Percentiles rank a stretch among this genome's conserved stretches.
These are phyloP conservation scores for Phytopythium montanum DNA, from an alignment of 352 stramenopile species.

Conservation along the genomic window DNA sequence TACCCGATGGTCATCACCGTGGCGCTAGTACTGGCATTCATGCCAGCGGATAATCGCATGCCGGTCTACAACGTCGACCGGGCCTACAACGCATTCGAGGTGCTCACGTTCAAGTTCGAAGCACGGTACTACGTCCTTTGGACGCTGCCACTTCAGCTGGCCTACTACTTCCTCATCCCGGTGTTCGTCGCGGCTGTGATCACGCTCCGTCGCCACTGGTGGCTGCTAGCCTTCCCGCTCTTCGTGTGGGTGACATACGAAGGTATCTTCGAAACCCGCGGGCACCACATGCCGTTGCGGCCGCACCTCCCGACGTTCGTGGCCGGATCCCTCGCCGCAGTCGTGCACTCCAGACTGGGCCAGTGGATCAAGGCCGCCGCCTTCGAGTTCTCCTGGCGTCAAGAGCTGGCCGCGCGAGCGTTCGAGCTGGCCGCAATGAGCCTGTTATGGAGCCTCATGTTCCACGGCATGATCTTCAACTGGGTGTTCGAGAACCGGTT, in stretches of 20 bases:
- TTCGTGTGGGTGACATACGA: conserved; percentile 29
- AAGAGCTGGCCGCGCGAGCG: conserved; percentile 1
- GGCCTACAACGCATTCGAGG: conserved; percentile 28
- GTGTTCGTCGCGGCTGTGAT: conserved; percentile 23
- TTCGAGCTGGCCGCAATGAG: conserved; percentile 18
- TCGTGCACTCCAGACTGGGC: conserved; percentile 28
- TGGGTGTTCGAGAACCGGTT: conserved; percentile 26
- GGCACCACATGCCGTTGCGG: conserved; percentile 13
- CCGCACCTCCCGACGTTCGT: conserved; percentile 38
- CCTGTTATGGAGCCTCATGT: conserved; percentile 25
- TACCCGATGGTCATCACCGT: conserved; percentile 64
- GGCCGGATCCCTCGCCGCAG: conserved; percentile 32
- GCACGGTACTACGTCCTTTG: conserved; percentile 46
- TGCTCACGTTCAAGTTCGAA: conserved; percentile 37
- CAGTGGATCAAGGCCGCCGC: conserved; percentile 20
- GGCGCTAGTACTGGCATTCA: too few species aligned
- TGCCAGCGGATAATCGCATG: too few species aligned
- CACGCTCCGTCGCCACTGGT: conserved; percentile 25
- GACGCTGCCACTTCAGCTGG: conserved; percentile 45
- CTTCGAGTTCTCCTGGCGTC: conserved; percentile 12
- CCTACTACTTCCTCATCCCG: conserved; percentile 51
- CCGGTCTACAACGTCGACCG: too few species aligned
- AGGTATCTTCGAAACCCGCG: conserved; percentile 23
- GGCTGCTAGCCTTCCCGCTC: conserved; percentile 21
- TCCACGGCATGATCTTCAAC: conserved; percentile 32